phyloP scores from a whole-genome alignment of 495 filamentous ascomycete genomes.

The Astrothelium macrocarpum region DNA sequence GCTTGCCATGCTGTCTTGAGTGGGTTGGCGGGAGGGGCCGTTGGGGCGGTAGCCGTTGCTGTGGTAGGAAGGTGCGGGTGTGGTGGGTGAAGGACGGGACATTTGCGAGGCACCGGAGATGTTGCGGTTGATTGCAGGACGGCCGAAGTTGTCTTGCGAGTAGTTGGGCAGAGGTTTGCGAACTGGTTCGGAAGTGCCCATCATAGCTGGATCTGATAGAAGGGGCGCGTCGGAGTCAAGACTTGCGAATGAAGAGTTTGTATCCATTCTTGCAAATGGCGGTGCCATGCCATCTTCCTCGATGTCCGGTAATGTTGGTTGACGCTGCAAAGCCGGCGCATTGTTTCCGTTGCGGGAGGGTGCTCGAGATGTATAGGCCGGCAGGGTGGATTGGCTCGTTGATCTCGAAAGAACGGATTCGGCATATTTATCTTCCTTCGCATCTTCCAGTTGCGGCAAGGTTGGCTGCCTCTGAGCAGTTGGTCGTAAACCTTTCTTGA shows the following conservation, averaged over 20 bases:
- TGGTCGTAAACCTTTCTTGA: slow-evolving; percentile 17
- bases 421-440: slow-evolving; percentile 43
- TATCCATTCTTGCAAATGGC: slow-evolving; percentile 38
- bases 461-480: slow-evolving; percentile 17
- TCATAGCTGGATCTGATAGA: slow-evolving; percentile 42
- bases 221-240: slow-evolving; percentile 51
- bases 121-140: slow-evolving; percentile 10
- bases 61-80: slow-evolving; percentile 4
- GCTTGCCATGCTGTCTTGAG: slow-evolving; percentile 19
- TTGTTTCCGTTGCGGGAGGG: slow-evolving; percentile 36
- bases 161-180: neutral
- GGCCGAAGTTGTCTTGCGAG: slow-evolving; percentile 10
- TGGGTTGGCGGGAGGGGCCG: slow-evolving; percentile 15
- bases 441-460: slow-evolving; percentile 17
- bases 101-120: slow-evolving; percentile 11
- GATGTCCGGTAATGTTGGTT: slow-evolving; percentile 39
- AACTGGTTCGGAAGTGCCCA: neutral
- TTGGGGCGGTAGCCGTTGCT: slow-evolving; percentile 9
- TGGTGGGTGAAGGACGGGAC: slow-evolving; percentile 10
- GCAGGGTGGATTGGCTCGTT: slow-evolving; percentile 58
- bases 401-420: slow-evolving; percentile 50
- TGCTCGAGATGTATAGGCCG: slow-evolving; percentile 49
- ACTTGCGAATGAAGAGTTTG: slow-evolving; percentile 35
- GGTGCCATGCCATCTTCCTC: slow-evolving; percentile 26
- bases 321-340: slow-evolving; percentile 10